These are phyloP conservation scores for Trichoderma sp. DNA, from an alignment of 2,329 filamentous ascomycete species.

Conservation along the genomic window DNA sequence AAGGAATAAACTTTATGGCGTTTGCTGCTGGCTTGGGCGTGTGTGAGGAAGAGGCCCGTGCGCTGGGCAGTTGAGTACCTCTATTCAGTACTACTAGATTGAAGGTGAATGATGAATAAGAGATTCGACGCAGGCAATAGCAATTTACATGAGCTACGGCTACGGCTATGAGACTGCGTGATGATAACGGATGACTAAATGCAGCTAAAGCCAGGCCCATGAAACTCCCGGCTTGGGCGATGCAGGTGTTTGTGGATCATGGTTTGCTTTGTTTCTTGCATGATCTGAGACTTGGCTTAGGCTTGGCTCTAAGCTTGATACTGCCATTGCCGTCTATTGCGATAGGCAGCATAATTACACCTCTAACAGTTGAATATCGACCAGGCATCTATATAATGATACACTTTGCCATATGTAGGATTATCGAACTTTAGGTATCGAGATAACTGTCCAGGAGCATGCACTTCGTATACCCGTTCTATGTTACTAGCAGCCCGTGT, in stretches of 20 bases:
- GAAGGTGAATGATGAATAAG: neutral
- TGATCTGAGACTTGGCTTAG: neutral
- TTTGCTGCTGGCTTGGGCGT: neutral
- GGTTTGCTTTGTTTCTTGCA: neutral
- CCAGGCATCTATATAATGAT: neutral
- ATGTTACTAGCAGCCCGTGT: neutral
- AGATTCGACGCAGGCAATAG: neutral
- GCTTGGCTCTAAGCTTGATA: neutral
- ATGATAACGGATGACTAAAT: neutral
- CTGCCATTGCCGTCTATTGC: neutral
- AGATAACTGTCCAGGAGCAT: neutral
- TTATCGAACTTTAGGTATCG: neutral
- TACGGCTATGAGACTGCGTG: neutral
- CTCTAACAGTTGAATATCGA: neutral
- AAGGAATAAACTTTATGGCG: conserved; percentile 18
- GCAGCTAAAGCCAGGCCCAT: neutral
- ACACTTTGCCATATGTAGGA: neutral
- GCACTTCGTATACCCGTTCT: neutral
- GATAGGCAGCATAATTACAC: neutral
- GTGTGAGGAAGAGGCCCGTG: neutral
- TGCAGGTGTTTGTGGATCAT: conserved; percentile 1
- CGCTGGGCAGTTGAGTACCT: no score
- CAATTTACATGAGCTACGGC: neutral
- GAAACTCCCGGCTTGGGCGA: neutral
- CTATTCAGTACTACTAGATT: no score